These are phyloP conservation scores for Chlamydomonas sphaeroides DNA, from an alignment of 139 green algal species.

Conservation along the genomic window DNA sequence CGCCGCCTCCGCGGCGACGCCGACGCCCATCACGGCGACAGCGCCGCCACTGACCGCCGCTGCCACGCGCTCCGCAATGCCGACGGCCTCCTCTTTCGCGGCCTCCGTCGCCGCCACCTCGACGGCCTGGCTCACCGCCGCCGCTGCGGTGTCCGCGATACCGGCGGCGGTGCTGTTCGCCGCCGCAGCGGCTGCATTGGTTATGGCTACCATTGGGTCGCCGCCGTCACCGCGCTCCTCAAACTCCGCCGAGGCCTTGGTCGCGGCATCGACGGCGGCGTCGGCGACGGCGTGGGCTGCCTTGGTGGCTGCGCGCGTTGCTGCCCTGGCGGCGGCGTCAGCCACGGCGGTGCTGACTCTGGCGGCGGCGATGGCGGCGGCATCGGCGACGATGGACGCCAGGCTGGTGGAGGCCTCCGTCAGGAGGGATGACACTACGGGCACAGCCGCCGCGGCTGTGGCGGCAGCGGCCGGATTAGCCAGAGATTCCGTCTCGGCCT, in stretches of 20 bases:
- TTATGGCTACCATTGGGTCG: not conserved
- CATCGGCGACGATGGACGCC: slow-evolving; percentile 17
- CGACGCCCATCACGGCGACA: too few species aligned
- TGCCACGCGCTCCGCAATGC: not conserved
- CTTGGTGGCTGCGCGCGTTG: not conserved
- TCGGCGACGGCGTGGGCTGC: slow-evolving; percentile 17
- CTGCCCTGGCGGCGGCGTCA: slow-evolving; percentile 8
- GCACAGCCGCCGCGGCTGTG: not conserved
- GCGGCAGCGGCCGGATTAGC: not conserved
- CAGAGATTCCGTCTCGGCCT: too few species aligned
- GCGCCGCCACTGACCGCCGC: too few species aligned
- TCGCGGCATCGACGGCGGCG: slow-evolving; percentile 11
- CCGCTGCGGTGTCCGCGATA: slow-evolving; percentile 2
- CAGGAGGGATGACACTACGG: not conserved
- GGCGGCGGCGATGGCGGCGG: not conserved
- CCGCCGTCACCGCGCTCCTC: not conserved
- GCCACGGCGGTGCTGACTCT: slow-evolving; percentile 11
- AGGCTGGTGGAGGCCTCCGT: not conserved
- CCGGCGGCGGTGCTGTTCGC: not conserved
- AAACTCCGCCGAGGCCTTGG: not conserved
- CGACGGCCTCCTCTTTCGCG: not conserved
- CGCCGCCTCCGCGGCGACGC: too few species aligned
- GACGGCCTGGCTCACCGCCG: not conserved
- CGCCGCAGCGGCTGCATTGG: not conserved
- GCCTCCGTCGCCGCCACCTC: not conserved